Base-by-base conservation (phyloP, 257 asterid species). In the Solanum dulcamara region DNA sequence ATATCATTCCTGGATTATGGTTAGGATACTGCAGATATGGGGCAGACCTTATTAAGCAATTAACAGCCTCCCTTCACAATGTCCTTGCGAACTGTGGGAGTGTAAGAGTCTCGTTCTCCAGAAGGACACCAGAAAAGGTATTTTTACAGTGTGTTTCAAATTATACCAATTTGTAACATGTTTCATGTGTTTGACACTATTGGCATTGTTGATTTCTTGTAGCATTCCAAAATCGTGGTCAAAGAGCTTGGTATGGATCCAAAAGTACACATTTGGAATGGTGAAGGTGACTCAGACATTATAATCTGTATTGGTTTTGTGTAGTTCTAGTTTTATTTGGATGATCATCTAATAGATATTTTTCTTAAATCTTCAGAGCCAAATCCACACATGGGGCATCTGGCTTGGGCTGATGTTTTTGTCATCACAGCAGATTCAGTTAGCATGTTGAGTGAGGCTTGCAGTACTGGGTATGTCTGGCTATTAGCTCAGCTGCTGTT, bases 381-480 rank as follows among this genome's bases (percentile, higher is more conserved):
- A 62, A 96, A 96, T 91, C 99, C 98, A 46, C 97, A 96, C 87
- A 87, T 95, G 94, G 99, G 98, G 66, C 93, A 95, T 92, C 91
- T 96, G 82, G 99, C 99, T 81, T 96, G 99, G 99, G 99, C 95
- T 5, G 99, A 95, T 91, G 91, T 96, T 70, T 95, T 96, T 87
- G 64, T 96, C 42, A 75, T 95, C 87, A 96, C 99, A 57, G 98
- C 98, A 62, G 99, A 96, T 92, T 96, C 98, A 87, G 97, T 95
- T 85, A 93, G 98, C 81, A 92, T 94, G 98, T 84, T 96, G 90
- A 96, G 98, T 87, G 99, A 96, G 89, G 99, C 97, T 85, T 96
- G 99, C 91, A 94, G 98, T 92, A 96, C 99, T 7, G 99, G 98
- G 99, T 95, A 95, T 88, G 90, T 33, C 66, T 68, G 24, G 81